Percentiles rank a stretch among this genome's conserved stretches.
Conservation (phyloP, 345 rosid genomes). For the Populus simonii region DNA sequence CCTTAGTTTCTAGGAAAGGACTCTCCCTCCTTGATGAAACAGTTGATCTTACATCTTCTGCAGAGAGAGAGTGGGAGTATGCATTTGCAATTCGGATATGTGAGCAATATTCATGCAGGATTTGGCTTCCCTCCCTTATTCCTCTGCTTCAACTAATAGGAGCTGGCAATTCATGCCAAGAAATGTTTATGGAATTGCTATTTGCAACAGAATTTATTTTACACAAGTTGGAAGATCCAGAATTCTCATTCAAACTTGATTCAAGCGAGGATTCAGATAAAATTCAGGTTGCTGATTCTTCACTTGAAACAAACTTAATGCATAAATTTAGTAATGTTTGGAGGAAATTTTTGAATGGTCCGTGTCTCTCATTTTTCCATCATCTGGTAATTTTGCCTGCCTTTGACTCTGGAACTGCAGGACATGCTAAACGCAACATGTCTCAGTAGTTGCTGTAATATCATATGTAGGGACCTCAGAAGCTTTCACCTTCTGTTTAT, state of each 20-base stretch:
- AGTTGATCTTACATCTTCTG: constrained; percentile 28
- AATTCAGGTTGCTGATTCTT: constrained; percentile 59
- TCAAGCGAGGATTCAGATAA: constrained; percentile 50
- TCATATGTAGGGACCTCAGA: too few relatives aligned
- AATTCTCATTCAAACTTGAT: constrained; percentile 59
- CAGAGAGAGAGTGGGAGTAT: constrained; percentile 76
- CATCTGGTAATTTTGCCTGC: neutral
- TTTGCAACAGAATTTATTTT: constrained; percentile 56
- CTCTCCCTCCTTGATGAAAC: constrained; percentile 30
- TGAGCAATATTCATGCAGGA: constrained; percentile 66
- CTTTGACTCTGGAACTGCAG: neutral
- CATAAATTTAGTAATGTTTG: neutral
- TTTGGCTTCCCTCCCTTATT: constrained; percentile 87
- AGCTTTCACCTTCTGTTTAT: neutral
- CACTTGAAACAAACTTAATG: neutral
- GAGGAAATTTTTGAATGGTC: neutral
- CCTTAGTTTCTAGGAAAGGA: constrained; percentile 55
- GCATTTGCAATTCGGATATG: constrained; percentile 67
- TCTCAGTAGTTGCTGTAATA: neutral
- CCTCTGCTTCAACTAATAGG: constrained; percentile 48
- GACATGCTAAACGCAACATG: neutral
- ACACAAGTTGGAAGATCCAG: constrained; percentile 76
- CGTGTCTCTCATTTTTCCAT: neutral
- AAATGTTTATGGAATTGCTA: constrained; percentile 42
- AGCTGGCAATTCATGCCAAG: constrained; percentile 32